These are phyloP conservation scores for Paracorniculantispora psalliotae DNA, from an alignment of 2,329 filamentous ascomycete species.

Conservation along the genomic window DNA sequence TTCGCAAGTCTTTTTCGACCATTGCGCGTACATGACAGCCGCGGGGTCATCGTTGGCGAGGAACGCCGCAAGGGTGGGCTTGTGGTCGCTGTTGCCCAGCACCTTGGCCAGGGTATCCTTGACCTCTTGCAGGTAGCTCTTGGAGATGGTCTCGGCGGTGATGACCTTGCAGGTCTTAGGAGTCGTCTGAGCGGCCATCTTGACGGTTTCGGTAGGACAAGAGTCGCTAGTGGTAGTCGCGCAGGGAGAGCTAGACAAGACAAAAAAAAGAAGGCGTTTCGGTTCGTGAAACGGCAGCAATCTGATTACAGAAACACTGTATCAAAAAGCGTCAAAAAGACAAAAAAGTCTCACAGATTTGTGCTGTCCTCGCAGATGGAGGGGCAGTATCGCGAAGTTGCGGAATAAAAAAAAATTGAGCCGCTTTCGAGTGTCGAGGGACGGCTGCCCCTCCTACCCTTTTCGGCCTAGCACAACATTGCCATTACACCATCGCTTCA, in stretches of 20 bases:
- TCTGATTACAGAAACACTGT: background rate
- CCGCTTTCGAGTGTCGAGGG: slow-evolving; percentile 14
- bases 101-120: slow-evolving; percentile 68
- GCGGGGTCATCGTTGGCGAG: slow-evolving; percentile 88
- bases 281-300: background rate
- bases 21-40: slow-evolving; percentile 90
- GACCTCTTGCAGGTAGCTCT: slow-evolving; percentile 73
- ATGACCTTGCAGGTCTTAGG: slow-evolving; percentile 83
- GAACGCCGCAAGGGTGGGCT: slow-evolving; percentile 83
- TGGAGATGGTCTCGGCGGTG: slow-evolving; percentile 81
- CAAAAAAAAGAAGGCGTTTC: background rate
- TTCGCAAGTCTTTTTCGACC: slow-evolving; percentile 92
- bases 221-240: background rate
- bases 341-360: background rate
- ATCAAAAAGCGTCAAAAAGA: background rate
- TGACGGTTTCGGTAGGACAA: background rate
- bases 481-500: background rate
- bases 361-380: background rate
- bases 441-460: slow-evolving; percentile 28
- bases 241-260: background rate
- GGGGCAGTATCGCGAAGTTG: slow-evolving; percentile 8
- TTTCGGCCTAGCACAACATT: slow-evolving; percentile 18
- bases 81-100: slow-evolving; percentile 46
- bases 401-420: slow-evolving; percentile 19
- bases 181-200: slow-evolving; percentile 1